Evolutionary conservation across 352 stramenopile species (phyloP), one percentile per base, ranked within the genome.

Genomic region (Pythium plurisporium): DNA sequence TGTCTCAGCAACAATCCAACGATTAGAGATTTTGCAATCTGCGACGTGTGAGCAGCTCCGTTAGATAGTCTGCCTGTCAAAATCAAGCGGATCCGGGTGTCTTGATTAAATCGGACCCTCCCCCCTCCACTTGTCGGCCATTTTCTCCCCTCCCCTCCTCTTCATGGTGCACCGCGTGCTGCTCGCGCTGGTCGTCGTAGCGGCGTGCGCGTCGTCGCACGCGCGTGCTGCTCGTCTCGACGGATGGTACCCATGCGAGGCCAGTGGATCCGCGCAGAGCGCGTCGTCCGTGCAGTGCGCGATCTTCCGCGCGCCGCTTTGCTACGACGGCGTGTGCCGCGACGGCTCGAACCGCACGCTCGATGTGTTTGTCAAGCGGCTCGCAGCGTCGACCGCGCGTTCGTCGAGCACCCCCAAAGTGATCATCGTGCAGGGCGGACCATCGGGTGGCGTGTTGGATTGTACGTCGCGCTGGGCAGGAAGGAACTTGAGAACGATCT

Each of bases 291-390:
- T 45, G 4, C 60, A 79, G 51, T 82, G 73, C 36, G 70, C 67
- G 12, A 49, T 70, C 45, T 68, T 75, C 26, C 33, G 53, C 8
- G 65, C 65, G 26, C 73, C 73, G 26, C 48, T 82, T 1, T 82
- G 73, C 55, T 64, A 79, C 50, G 44, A 44, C 1, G 64, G 64
- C 9, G 60, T 79, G 15, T 77, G 69, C 43, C 15, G 6, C 40
- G 40, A 11, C 25, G 45, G 26, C 9, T 19, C 33, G 6, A 47
- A 38, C 22, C 44, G 37, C 17, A 30, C 23, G 27, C 62, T 73
- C 47, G 48, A 59, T 14, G 43, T 73, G 34, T 73, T 73, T 48
- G 55, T 67, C 50, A 69, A 73, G 57, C 60, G 65, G 14, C 23
- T 71, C 44, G 19, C 51, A 27, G 33, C 42, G 19, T 14, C 40